Conservation (phyloP, 1,284 basidiomycete genomes). For the Malassezia japonica region DNA sequence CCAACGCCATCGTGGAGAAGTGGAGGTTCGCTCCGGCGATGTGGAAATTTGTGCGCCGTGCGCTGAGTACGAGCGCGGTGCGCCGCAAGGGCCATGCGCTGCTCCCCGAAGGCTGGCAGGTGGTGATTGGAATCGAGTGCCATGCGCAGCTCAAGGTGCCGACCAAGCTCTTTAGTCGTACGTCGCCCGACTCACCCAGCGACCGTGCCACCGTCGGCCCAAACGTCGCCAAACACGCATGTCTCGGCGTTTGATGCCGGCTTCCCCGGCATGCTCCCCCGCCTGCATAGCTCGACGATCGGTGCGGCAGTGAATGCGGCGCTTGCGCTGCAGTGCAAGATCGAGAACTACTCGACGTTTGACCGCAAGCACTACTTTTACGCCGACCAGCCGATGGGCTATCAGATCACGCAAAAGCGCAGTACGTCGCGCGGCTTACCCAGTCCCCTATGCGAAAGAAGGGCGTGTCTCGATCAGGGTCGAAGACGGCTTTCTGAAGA, state of each 20-base stretch:
- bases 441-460: constrained; percentile 66
- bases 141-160: constrained; percentile 85
- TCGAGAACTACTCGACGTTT: constrained; percentile 49
- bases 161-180: constrained; percentile 80
- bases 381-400: constrained; percentile 81
- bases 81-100: constrained; percentile 11
- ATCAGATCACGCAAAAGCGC: constrained; percentile 95
- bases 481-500: constrained; percentile 38
- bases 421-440: constrained; percentile 50
- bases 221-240: constrained; percentile 61
- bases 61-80: background rate
- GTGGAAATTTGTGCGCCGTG: background rate
- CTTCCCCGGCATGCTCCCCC: constrained; percentile 79
- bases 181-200: constrained; percentile 41
- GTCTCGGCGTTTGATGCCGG: constrained; percentile 80
- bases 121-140: constrained; percentile 86
- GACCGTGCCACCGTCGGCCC: constrained; percentile 52
- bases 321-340: constrained; percentile 64
- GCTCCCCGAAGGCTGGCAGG: constrained; percentile 38
- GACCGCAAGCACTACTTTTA: constrained; percentile 99
- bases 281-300: constrained; percentile 67
- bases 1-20: background rate
- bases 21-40: background rate
- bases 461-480: constrained; percentile 57
- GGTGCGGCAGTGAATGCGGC: constrained; percentile 72